Evolutionary conservation across 768 basidiomycete species (phyloP), one percentile per base, ranked within the genome.

Genomic region (Leccinum barrowsii): DNA sequence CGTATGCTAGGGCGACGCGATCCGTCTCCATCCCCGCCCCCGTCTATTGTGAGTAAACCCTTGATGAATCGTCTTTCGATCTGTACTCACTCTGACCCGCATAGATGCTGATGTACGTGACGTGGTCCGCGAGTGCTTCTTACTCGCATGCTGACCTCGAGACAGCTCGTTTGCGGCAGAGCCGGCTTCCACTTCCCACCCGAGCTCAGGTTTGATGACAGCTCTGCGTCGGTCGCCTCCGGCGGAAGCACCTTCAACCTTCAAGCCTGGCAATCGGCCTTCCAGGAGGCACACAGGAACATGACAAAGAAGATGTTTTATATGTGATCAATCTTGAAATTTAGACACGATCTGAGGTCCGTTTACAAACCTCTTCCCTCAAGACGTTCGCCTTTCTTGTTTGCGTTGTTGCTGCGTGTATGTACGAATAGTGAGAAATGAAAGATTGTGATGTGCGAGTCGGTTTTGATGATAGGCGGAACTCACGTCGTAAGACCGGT

Each of bases 401-500:
- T 77, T n/a, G 74, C 66, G 61, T 85, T 81, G 28, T 30, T 34
- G 64, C 90, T 92, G 63, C 49, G 53, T 34, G 42, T 26, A 44
- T 44, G 37, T 42, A 28, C 5, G n/a, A 49, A 50, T 26, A 57
- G 49, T 55, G 53, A 54, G 22, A 54, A 44, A 37, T 30, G 17
- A 4, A 6, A 42, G 40, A 24, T 17, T 50, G 10, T 40, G 19
- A 44, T 26, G 26, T 46, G 12, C 26, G 32, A 26, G 53, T 50
- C 10, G 57, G 54, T 32, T 52, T 40, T 17, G 19, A 52, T 56
- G 51, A 56, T 30, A 30, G n/a, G 10, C 26, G 46, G 52, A 26
- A 75, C 89, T 71, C 67, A 92, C 92, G 92, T 94, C 11, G 86
- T 89, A 59, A 95, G 77, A 44, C 94, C 2, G 28, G 28, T 94